phyloP scores from a whole-genome alignment of 2,329 filamentous ascomycete species.

The Aureobasidium sp. region DNA sequence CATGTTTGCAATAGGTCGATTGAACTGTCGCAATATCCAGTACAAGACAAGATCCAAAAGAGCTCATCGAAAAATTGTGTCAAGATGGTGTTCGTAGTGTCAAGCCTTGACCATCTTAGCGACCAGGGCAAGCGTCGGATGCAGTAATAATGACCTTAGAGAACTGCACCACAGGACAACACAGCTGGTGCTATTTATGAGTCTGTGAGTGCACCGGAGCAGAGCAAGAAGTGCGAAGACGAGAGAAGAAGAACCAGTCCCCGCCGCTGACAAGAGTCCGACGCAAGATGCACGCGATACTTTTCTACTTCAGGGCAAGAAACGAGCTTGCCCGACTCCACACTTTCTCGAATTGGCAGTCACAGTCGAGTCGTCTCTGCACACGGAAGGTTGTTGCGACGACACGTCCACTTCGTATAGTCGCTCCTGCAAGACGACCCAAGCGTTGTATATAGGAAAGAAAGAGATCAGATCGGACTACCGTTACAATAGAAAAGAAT shows the following conservation, averaged over 20 bases:
- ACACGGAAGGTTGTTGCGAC: background rate
- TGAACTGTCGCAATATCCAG: background rate
- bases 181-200: background rate
- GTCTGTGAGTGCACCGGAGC: background rate
- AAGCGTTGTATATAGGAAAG: background rate
- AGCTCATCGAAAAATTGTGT: background rate
- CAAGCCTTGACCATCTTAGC: background rate
- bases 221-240: background rate
- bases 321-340: background rate
- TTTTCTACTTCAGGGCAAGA: constrained; percentile 8
- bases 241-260: background rate
- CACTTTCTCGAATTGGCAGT: constrained; percentile 4
- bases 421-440: background rate
- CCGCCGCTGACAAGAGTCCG: background rate
- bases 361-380: background rate
- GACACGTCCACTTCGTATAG: background rate
- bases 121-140: background rate
- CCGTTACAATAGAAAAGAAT: background rate
- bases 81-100: background rate
- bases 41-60: background rate
- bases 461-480: background rate
- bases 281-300: background rate
- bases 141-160: background rate
- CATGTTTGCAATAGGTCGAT: background rate
- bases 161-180: background rate